Base-by-base conservation (phyloP, 1,284 basidiomycete genomes). In the Trichosporon sp. region DNA sequence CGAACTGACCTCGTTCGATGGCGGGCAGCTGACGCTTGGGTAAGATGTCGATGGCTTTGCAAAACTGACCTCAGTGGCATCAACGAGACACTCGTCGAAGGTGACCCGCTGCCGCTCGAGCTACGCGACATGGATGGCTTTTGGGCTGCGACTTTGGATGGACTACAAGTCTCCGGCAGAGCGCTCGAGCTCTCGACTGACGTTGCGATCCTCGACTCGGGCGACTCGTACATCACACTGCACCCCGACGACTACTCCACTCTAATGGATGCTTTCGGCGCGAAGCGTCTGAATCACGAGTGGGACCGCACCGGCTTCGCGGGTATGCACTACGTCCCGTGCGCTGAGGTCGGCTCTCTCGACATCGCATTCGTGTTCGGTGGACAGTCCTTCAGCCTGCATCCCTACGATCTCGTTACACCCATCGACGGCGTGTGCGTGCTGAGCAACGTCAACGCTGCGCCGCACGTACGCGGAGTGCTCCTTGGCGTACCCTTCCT, bases 401-500 rank as follows among this genome's bases (percentile, higher is more conserved):
- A 63, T 14, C 59, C 59, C 1, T 63, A 63, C 59, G 59, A 63
- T 32, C 31, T 63, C 16, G 59, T 63, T 1, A 63, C 59, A 1
- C 59, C 59, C 2, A n/a, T 63, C 32, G 59, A n/a, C 14, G 59
- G 59, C 6, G 59, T 63, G 32, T 63, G 59, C 59, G 31, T 63
- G 5, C 59, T 63, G 31, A 35, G 31, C 31, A 63, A 63, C 59
- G 59, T 63, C 32, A 63, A 63, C 59, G 4, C 31, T 31, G 59
- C 32, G 31, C 16, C 59, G 16, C 59, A 63, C 32, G 31, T 35
- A 14, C 59, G 31, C 31, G 59, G 59, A 4, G 59, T 63, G 35
- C 31, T 63, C 80, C 85, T 94, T 86, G 92, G 92, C n/a, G 85
- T 88, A 1, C 87, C 91, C 0, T 95, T 95, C 81, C 79, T 96